Base-by-base conservation (phyloP, 306 rosid species). In the Dalbergia cultrata region DNA sequence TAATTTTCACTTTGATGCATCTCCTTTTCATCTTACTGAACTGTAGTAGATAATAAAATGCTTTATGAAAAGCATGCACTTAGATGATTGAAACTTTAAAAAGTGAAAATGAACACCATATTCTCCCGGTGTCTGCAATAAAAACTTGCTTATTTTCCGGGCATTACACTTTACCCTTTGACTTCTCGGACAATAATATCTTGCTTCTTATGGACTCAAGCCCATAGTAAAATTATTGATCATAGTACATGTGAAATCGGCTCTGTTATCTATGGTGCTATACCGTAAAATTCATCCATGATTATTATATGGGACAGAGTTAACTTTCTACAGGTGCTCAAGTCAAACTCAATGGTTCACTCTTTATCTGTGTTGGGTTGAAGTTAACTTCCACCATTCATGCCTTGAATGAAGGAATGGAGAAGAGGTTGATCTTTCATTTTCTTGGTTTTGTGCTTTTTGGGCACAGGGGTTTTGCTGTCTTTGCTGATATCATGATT, bases 11-110 rank as follows among this genome's bases (percentile, higher is more conserved):
- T 80, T 66, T 76, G 78, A 80, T 80, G 86, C 67, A 84, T 80
- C 89, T 66, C 74, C 81, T 77, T 80, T 77, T 57, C 16, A 78
- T 50, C 70, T 79, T 80, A 35, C 44, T 73, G 53, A 82, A 49
- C 54, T 45, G 12, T 8, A 65, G 50, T 53, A 59, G 56, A 74
- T 43, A 60, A 70, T 81, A 59, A 70, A 65, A 34, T 80, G 84
- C 89, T 87, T 90, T 84, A 59, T 56, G 81, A 71, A 84, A 81
- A 86, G 82, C 89, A 63, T 83, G 88, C 82, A 77, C 45, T 85
- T 72, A 52, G 86, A 84, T 86, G 70, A 88, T 86, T 89, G 78
- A 81, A 73, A 82, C 86, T 82, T 86, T 53, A 39, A 75, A 70
- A 75, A 52, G 80, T 66, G 70, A 80, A 56, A 82, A 82, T 17